These are phyloP conservation scores for Magnaporthiopsis poae DNA, from an alignment of 2,329 filamentous ascomycete species.

Conservation along the genomic window DNA sequence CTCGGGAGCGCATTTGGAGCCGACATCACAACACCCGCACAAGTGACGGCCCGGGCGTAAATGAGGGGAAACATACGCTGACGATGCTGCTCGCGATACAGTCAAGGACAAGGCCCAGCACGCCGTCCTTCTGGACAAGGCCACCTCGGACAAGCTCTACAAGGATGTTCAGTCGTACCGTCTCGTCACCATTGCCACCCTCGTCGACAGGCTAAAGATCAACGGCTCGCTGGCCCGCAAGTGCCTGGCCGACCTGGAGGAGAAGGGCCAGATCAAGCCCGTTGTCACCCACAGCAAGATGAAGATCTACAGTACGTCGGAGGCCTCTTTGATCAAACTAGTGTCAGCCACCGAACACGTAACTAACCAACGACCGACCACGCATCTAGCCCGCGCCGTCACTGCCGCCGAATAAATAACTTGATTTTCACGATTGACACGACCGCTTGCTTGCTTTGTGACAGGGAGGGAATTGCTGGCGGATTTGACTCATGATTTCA, in stretches of 20 bases:
- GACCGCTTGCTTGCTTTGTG: constrained; percentile 14
- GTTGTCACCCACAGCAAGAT: constrained; percentile 92
- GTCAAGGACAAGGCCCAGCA: constrained; percentile 99
- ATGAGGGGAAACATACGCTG: not conserved
- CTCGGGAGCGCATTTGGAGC: not conserved
- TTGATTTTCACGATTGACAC: constrained; percentile 12
- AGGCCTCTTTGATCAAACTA: constrained; percentile 9
- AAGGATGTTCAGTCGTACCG: constrained; percentile 99
- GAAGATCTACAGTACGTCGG: constrained; percentile 80
- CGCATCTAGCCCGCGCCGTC: constrained; percentile 47
- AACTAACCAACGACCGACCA: not conserved
- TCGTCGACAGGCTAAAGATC: constrained; percentile 99
- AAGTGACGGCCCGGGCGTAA: not conserved
- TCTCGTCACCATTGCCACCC: constrained; percentile 94
- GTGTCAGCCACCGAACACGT: constrained; percentile 15
- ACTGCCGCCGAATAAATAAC: constrained; percentile 36
- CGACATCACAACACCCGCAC: not conserved
- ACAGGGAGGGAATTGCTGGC: constrained; percentile 18
- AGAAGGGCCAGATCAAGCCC: constrained; percentile 97
- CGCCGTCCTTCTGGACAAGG: constrained; percentile 97
- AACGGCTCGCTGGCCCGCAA: constrained; percentile 91
- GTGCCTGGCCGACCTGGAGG: constrained; percentile 86
- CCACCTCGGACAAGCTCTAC: constrained; percentile 94
- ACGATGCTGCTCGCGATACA: constrained; percentile 11
- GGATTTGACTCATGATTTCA: constrained; percentile 17